Percentiles rank a stretch among this genome's conserved stretches.
These are phyloP conservation scores for Mycena maculata DNA, from an alignment of 768 basidiomycete species.

Conservation along the genomic window DNA sequence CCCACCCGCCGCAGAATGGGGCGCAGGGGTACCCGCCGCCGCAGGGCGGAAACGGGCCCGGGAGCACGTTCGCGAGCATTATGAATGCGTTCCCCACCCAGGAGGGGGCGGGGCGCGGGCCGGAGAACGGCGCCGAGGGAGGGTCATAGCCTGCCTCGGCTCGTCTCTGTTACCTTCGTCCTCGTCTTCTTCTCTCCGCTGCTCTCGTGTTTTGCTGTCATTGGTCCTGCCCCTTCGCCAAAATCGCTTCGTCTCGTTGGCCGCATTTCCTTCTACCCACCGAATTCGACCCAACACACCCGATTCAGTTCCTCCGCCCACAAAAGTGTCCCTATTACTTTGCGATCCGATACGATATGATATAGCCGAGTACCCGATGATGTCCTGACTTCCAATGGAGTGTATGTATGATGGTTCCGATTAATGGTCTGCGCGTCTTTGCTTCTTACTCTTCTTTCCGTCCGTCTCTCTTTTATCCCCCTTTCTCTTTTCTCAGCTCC, in stretches of 20 bases:
- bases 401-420: neutral
- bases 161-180: neutral
- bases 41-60: neutral
- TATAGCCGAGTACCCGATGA: neutral
- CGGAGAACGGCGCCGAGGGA: neutral
- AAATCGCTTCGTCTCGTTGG: neutral
- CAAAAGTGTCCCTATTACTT: neutral
- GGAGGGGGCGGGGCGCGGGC: neutral
- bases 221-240: neutral
- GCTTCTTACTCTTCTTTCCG: neutral
- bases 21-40: neutral
- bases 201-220: neutral
- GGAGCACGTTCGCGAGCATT: slow-evolving; percentile 67
- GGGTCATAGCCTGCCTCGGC: neutral
- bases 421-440: neutral
- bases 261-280: too few species aligned
- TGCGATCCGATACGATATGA: neutral
- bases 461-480: neutral
- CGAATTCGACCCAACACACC: too few species aligned
- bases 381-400: neutral
- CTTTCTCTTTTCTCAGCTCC: neutral
- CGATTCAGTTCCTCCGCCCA: neutral
- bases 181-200: neutral
- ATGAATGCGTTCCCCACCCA: slow-evolving; percentile 66
- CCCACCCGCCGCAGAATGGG: slow-evolving; percentile 1